Percentiles rank a stretch among this genome's conserved stretches.
Conservation (phyloP, 345 rosid species). For the Tarenaya hassleriana region DNA sequence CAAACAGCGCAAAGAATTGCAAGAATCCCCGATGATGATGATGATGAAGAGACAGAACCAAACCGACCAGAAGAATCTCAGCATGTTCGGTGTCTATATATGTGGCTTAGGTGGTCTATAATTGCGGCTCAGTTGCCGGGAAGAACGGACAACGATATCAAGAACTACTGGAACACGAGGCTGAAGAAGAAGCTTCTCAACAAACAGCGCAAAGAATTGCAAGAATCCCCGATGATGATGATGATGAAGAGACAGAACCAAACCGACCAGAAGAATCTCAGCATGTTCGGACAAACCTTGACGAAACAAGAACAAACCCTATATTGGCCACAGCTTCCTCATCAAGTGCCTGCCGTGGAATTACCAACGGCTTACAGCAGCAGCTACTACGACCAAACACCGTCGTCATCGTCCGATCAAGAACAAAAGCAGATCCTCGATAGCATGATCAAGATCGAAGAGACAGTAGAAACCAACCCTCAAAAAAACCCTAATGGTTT, state of each 20-base stretch:
- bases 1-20: conserved; percentile 50
- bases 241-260: conserved; percentile 37
- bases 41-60: conserved; percentile 37
- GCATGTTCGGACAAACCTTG: conserved; percentile 22
- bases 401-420: conserved; percentile 15
- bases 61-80: conserved; percentile 24
- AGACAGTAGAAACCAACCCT: conserved; percentile 5
- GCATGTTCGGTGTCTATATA: conserved; percentile 15
- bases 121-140: conserved; percentile 74
- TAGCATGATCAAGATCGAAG: conserved; percentile 28
- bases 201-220: conserved; percentile 50
- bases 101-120: conserved; percentile 60
- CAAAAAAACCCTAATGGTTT: conserved; percentile 24
- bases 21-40: conserved; percentile 33
- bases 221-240: conserved; percentile 33
- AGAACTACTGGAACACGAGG: conserved; percentile 78
- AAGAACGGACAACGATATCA: conserved; percentile 75
- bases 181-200: conserved; percentile 72
- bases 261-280: conserved; percentile 24
- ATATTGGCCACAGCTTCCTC: conserved; percentile 25
- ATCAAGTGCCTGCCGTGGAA: too few relatives aligned
- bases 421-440: conserved; percentile 26
- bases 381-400: conserved; percentile 17
- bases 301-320: conserved; percentile 14
- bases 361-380: not conserved